Conservation (phyloP, 306 rosid genomes). For the Ziziphus jujuba region DNA sequence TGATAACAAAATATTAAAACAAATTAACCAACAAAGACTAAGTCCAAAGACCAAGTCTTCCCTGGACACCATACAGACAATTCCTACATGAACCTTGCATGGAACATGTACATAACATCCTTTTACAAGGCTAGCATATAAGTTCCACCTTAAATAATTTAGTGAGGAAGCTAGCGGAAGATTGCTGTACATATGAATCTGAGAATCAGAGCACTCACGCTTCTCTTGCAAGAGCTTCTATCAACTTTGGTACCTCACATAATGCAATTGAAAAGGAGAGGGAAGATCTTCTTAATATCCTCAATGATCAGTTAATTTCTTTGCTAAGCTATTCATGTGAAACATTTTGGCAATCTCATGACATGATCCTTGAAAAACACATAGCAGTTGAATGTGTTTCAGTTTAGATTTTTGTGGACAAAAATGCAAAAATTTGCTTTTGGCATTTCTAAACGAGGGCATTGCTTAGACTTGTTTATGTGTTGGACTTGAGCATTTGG, state of each 20-base stretch:
- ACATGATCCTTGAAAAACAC: slow-evolving; percentile 18
- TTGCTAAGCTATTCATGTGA: slow-evolving; percentile 7
- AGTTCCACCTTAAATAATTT: slow-evolving; percentile 26
- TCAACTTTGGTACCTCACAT: slow-evolving; percentile 58
- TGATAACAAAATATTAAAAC: no score
- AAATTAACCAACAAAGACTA: no score
- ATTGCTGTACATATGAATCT: slow-evolving; percentile 71
- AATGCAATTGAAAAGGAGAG: slow-evolving; percentile 61
- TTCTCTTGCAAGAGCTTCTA: slow-evolving; percentile 59
- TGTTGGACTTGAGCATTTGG: no score
- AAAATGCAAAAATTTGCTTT: neutral
- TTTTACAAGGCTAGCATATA: slow-evolving; percentile 25
- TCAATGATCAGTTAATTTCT: slow-evolving; percentile 71
- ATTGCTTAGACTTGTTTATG: no score
- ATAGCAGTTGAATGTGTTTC: slow-evolving; percentile 3
- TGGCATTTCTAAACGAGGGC: no score
- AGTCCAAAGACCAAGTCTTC: no score
- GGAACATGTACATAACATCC: no score
- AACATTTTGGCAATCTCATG: slow-evolving; percentile 9
- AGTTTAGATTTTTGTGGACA: neutral
- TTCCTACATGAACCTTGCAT: no score
- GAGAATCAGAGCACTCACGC: slow-evolving; percentile 47
- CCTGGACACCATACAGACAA: no score
- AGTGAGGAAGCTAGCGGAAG: slow-evolving; percentile 78
- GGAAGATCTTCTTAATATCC: slow-evolving; percentile 60